These are phyloP conservation scores for Eucalyptus fibrosa DNA, from an alignment of 345 rosid genomes.

Conservation along the genomic window DNA sequence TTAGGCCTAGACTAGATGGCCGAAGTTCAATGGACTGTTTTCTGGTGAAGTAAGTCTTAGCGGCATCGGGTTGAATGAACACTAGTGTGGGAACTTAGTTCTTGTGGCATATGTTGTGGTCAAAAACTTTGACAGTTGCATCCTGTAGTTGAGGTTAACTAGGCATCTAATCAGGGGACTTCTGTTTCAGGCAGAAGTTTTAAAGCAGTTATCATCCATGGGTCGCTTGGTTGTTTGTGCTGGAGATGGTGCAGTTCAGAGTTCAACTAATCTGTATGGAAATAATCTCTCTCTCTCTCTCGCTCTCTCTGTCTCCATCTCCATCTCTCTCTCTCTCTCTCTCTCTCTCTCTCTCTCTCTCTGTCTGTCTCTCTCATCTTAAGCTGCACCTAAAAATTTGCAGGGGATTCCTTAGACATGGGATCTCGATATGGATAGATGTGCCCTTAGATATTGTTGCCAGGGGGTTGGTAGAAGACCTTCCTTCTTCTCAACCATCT, in stretches of 20 bases:
- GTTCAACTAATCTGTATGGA: constrained; percentile 62
- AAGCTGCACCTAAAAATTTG: not conserved
- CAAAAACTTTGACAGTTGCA: not conserved
- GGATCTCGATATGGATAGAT: constrained; percentile 83
- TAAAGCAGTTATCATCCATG: constrained; percentile 72
- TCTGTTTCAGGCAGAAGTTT: constrained; percentile 61
- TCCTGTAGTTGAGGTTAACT: not conserved
- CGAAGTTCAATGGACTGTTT: not conserved
- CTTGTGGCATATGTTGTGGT: not conserved
- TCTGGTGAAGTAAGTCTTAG: not conserved
- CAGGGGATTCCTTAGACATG: constrained; percentile 79
- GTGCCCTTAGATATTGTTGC: constrained; percentile 64
- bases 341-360: not conserved
- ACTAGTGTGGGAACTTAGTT: not conserved
- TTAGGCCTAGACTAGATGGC: not conserved
- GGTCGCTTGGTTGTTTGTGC: constrained; percentile 78
- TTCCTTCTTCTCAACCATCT: not conserved
- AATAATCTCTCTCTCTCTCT: not conserved
- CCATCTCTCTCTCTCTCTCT: not conserved
- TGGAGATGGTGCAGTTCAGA: constrained; percentile 85
- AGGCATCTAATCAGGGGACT: not conserved
- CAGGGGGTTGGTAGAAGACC: constrained; percentile 3
- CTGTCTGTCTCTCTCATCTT: not conserved
- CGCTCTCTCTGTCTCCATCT: not conserved
- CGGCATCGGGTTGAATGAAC: not conserved